phyloP scores from a whole-genome alignment of 2,329 filamentous ascomycete species.

The Aspergillaceae sp. region DNA sequence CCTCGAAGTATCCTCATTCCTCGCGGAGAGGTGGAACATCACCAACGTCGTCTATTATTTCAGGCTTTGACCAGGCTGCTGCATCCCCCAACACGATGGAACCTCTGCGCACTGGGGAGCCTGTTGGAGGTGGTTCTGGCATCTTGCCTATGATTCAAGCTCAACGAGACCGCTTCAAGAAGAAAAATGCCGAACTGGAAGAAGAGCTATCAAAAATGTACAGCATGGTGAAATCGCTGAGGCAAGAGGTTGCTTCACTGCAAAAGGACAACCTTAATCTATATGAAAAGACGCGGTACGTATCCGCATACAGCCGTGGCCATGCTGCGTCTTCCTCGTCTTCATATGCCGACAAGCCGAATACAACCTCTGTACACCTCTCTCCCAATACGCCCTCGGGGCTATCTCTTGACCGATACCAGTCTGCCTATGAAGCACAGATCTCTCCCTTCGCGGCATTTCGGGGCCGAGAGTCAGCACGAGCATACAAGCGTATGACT shows the following conservation, averaged over 20 bases:
- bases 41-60: constrained; percentile 96
- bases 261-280: constrained; percentile 94
- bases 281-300: constrained; percentile 95
- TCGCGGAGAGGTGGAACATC: constrained; percentile 64
- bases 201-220: constrained; percentile 80
- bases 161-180: constrained; percentile 95
- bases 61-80: constrained; percentile 72
- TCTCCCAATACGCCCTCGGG: constrained; percentile 53
- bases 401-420: constrained; percentile 71
- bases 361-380: constrained; percentile 61
- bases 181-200: constrained; percentile 85
- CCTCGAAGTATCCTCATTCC: constrained; percentile 66
- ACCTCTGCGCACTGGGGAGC: constrained; percentile 54
- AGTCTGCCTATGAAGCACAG: constrained; percentile 86
- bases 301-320: constrained; percentile 81
- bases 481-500: constrained; percentile 89
- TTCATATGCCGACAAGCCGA: constrained; percentile 55
- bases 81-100: constrained; percentile 46
- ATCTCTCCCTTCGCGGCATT: constrained; percentile 95
- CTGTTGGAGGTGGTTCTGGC: constrained; percentile 67
- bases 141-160: constrained; percentile 98
- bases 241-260: constrained; percentile 81
- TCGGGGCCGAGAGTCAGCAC: constrained; percentile 79
- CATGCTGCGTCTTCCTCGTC: constrained; percentile 55
- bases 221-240: constrained; percentile 69